Percentiles rank a stretch among this genome's conserved stretches.
Conservation (phyloP, 345 rosid species). For the Syzygium grande region DNA sequence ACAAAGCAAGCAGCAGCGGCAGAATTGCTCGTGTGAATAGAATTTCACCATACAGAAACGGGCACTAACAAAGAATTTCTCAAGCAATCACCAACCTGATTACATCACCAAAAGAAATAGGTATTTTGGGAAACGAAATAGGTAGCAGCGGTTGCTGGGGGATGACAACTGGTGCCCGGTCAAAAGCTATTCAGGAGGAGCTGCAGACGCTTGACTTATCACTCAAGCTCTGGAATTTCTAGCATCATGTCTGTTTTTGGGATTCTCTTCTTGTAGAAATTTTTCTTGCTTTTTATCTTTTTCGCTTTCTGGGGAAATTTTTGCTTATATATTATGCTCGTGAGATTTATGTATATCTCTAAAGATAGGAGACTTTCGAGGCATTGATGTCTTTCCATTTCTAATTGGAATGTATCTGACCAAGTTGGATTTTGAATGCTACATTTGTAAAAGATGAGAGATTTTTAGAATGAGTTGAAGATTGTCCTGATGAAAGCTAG, state of each 20-base stretch:
- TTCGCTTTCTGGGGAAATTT: neutral
- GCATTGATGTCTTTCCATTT: neutral
- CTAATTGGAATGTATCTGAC: neutral
- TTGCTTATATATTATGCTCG: neutral
- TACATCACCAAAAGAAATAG: neutral
- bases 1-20: neutral
- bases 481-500: neutral
- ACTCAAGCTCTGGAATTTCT: constrained; percentile 8
- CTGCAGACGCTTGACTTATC: constrained; percentile 15
- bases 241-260: neutral
- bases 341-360: neutral
- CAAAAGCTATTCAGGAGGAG: constrained; percentile 8
- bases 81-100: neutral
- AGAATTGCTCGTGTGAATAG: neutral
- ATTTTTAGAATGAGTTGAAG: neutral
- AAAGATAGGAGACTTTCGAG: neutral
- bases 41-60: neutral
- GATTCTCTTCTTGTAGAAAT: neutral
- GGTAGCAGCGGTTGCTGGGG: neutral
- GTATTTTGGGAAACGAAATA: neutral
- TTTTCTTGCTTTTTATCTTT: neutral
- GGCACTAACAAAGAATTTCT: neutral
- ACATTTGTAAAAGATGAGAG: neutral
- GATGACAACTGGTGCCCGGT: neutral
- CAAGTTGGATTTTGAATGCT: neutral